phyloP scores from a whole-genome alignment of 495 filamentous ascomycete species.

The Penicillium daleae region DNA sequence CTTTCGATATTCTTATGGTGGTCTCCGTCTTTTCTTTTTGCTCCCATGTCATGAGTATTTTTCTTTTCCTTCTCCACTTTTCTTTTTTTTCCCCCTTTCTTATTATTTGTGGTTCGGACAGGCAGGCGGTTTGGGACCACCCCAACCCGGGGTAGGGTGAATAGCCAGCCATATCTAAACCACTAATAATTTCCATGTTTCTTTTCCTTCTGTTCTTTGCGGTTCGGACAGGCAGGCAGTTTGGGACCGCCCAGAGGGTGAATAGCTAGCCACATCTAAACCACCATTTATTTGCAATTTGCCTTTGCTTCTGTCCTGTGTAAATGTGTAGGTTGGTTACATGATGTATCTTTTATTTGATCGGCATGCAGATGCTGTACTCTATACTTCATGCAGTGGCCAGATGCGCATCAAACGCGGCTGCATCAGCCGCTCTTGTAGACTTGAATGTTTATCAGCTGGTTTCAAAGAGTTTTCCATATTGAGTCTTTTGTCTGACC shows the following conservation, averaged over 20 bases:
- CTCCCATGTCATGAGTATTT: background rate
- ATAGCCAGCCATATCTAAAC: background rate
- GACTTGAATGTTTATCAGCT: background rate
- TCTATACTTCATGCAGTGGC: background rate
- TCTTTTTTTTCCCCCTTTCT: no score
- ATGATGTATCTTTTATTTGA: background rate
- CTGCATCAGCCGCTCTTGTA: background rate
- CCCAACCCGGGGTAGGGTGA: background rate
- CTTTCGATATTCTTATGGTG: background rate
- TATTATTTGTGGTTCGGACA: background rate
- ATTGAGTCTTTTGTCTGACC: background rate
- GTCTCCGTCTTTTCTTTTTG: background rate
- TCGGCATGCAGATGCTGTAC: background rate
- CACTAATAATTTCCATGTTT: background rate
- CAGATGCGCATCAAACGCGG: background rate
- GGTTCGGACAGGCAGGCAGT: background rate
- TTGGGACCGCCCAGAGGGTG: background rate
- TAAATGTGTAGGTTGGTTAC: background rate
- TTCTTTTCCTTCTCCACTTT: no score
- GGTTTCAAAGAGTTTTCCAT: no score
- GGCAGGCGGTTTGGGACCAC: background rate
- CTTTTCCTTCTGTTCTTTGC: background rate
- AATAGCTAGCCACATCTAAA: background rate
- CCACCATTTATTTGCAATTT: background rate
- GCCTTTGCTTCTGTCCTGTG: background rate